phyloP scores from a whole-genome alignment of 371 early-diverging fungal species.

The Syncephalis plumigaleata region DNA sequence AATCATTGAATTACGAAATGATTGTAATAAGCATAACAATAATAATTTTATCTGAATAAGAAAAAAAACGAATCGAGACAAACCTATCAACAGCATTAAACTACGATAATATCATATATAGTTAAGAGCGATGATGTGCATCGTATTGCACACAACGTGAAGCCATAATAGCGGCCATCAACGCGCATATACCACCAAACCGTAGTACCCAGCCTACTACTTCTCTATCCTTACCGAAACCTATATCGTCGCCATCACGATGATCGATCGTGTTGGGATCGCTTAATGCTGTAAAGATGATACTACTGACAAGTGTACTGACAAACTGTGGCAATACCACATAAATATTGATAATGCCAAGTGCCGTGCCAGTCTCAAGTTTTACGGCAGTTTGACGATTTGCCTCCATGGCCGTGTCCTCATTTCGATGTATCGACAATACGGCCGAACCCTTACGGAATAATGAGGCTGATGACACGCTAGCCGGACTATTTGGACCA shows the following conservation, averaged over 20 bases:
- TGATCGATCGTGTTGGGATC: neutral
- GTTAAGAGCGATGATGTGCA: too few species aligned
- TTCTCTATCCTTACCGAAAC: slow-evolving; percentile 16
- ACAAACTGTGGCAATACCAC: slow-evolving; percentile 87
- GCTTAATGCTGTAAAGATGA: slow-evolving; percentile 36
- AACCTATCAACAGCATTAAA: too few species aligned
- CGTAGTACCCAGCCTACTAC: slow-evolving; percentile 22
- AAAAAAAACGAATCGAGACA: too few species aligned
- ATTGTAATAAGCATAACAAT: too few species aligned
- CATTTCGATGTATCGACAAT: neutral
- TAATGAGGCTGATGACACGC: neutral
- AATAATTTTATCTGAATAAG: too few species aligned
- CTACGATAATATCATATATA: too few species aligned
- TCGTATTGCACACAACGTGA: too few species aligned
- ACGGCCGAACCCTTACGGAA: neutral
- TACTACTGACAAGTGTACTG: slow-evolving; percentile 44
- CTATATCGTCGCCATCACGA: slow-evolving; percentile 12
- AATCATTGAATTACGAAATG: too few species aligned
- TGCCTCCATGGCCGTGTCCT: neutral
- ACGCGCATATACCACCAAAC: slow-evolving; percentile 36
- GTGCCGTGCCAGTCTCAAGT: slow-evolving; percentile 48
- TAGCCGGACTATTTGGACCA: neutral
- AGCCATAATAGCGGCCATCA: slow-evolving; percentile 18
- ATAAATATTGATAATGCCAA: slow-evolving; percentile 89
- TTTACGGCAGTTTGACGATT: too few species aligned